Percentiles rank a stretch among this genome's conserved stretches.
Evolutionary conservation across 208 protist species (phyloP).

Genomic region (Crithidia fasciculata): DNA sequence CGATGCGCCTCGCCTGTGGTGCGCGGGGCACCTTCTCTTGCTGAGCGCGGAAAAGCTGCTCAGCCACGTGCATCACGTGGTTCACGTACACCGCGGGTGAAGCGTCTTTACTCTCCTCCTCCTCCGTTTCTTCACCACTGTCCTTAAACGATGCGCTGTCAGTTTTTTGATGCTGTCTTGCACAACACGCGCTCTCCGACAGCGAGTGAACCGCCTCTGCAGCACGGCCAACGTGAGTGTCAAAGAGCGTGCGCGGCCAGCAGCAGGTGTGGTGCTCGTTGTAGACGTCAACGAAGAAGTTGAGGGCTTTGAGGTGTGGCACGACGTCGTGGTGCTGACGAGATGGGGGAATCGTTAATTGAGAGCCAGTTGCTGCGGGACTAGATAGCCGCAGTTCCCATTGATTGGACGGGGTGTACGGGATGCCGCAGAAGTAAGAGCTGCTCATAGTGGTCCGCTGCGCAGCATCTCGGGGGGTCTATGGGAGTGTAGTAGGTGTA

Average conservation of each 20-base stretch:
- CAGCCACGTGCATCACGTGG: slow-evolving; percentile 10
- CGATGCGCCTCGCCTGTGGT: slow-evolving; percentile 30
- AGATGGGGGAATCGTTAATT: not conserved
- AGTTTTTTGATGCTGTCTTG: not conserved
- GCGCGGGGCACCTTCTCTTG: slow-evolving; percentile 27
- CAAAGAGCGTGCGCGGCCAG: slow-evolving; percentile 61
- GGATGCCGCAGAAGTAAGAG: slow-evolving; percentile 25
- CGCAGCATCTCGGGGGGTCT: too few species aligned
- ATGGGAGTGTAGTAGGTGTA: too few species aligned
- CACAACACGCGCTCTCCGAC: not conserved
- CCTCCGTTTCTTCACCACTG: not conserved
- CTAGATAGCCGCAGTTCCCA: slow-evolving; percentile 12
- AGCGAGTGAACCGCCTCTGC: not conserved
- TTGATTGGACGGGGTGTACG: slow-evolving; percentile 10
- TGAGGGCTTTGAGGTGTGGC: slow-evolving; percentile 10
- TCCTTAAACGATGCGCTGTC: not conserved
- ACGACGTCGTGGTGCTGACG: not conserved
- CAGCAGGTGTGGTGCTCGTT: slow-evolving; percentile 60
- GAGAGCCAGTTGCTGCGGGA: not conserved
- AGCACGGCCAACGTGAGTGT: slow-evolving; percentile 29
- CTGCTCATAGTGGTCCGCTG: not conserved
- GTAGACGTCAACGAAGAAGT: slow-evolving; percentile 33
- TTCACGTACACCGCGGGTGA: not conserved
- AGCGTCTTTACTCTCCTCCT: not conserved
- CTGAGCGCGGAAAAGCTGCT: slow-evolving; percentile 28